phyloP scores from a whole-genome alignment of 352 stramenopile genomes.

The Globisporangium spiculum region DNA sequence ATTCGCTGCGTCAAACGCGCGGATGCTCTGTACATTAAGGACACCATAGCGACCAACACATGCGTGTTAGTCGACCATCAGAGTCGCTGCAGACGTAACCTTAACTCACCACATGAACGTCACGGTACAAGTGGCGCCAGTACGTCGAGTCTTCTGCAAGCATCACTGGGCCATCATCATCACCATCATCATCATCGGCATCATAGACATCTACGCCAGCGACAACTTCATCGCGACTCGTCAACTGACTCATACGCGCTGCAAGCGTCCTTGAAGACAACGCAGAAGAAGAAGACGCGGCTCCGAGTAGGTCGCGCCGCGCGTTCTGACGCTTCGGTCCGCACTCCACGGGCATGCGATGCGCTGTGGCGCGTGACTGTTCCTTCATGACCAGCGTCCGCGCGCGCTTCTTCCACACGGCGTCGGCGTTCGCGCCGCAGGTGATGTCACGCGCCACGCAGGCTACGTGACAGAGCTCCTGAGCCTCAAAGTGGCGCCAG shows the following conservation, averaged over 20 bases:
- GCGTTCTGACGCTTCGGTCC: slow-evolving; percentile 30
- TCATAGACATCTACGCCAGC: background rate
- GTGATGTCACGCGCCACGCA: slow-evolving; percentile 31
- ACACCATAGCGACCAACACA: background rate
- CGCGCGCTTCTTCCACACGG: slow-evolving; percentile 39
- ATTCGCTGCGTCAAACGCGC: slow-evolving; percentile 31
- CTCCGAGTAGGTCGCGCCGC: slow-evolving; percentile 26
- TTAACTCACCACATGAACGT: slow-evolving; percentile 42
- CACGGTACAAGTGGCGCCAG: slow-evolving; percentile 55
- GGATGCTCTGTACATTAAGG: slow-evolving; percentile 26
- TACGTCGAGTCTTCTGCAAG: slow-evolving; percentile 24
- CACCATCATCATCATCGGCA: too few species aligned
- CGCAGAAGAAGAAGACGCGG: background rate
- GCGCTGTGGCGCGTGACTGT: slow-evolving; percentile 14
- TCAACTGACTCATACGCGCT: background rate
- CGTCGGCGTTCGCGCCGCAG: slow-evolving; percentile 31
- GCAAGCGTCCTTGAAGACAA: background rate
- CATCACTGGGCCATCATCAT: slow-evolving; percentile 2
- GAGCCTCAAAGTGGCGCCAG: slow-evolving; percentile 47
- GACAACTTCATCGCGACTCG: background rate
- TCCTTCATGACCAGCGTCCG: slow-evolving; percentile 26
- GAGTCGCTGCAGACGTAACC: background rate
- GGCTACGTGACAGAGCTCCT: slow-evolving; percentile 48
- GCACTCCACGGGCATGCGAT: slow-evolving; percentile 19
- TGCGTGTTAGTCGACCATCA: background rate